A percentile compares a stretch with the other conserved stretches of the same genome.
phyloP scores from a whole-genome alignment of 257 asterid species.

The Salvia miltiorrhiza region DNA sequence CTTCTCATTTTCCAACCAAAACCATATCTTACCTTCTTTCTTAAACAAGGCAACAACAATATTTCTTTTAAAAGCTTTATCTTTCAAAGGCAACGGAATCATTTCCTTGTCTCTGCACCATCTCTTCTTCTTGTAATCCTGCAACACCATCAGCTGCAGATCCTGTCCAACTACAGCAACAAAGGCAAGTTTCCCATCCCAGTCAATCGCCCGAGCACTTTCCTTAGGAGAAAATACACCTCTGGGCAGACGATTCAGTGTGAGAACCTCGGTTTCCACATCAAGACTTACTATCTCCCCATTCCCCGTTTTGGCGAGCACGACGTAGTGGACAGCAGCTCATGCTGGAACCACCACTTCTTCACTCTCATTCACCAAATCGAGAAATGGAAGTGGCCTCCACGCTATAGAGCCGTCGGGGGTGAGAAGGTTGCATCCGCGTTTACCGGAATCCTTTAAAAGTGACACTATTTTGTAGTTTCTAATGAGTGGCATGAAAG shows the following conservation, averaged over 20 bases:
- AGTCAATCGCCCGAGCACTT: not conserved
- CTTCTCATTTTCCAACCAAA: slow-evolving; percentile 11
- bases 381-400: slow-evolving; percentile 21
- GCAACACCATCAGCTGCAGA: slow-evolving; percentile 25
- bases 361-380: not conserved
- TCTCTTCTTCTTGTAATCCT: slow-evolving; percentile 24
- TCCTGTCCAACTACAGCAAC: not conserved
- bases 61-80: not conserved
- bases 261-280: slow-evolving; percentile 25
- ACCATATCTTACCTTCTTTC: slow-evolving; percentile 19
- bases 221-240: not conserved
- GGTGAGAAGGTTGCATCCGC: slow-evolving; percentile 18
- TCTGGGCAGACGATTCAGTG: not conserved
- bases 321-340: slow-evolving; percentile 8
- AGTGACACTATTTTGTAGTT: slow-evolving; percentile 19
- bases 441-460: not conserved
- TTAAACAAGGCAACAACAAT: slow-evolving; percentile 6
- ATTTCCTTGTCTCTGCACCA: slow-evolving; percentile 21
- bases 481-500: not conserved
- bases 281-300: slow-evolving; percentile 27
- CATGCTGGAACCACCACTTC: not conserved
- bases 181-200: slow-evolving; percentile 35
- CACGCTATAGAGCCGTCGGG: slow-evolving; percentile 24
- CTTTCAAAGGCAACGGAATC: slow-evolving; percentile 15
- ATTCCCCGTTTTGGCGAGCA: not conserved